Percentiles rank a stretch among this genome's conserved stretches.
phyloP scores from a whole-genome alignment of 2,329 filamentous ascomycete species.

The Aspergillus sp. region DNA sequence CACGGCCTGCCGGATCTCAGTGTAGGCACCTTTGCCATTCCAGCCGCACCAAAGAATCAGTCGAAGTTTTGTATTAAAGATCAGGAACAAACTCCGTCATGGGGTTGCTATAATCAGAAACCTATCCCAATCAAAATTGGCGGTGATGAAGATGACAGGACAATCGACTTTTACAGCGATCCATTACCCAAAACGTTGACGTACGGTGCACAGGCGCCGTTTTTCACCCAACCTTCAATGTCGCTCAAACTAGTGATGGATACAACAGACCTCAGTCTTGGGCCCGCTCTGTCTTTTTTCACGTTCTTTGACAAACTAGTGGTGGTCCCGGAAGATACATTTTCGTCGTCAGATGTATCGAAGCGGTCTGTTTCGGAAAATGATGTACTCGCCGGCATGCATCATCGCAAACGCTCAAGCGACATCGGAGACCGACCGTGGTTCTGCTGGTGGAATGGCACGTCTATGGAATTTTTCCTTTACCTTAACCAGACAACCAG shows the following conservation, averaged over 20 bases:
- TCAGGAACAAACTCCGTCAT: conserved; percentile 47
- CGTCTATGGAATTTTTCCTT: conserved; percentile 66
- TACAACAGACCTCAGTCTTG: conserved; percentile 54
- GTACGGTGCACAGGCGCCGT: conserved; percentile 64
- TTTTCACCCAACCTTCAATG: conserved; percentile 44
- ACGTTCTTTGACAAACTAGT: conserved; percentile 65
- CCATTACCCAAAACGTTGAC: conserved; percentile 44
- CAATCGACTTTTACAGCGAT: conserved; percentile 42
- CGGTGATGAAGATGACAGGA: conserved; percentile 24
- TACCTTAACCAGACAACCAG: conserved; percentile 57
- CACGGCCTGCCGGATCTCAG: conserved; percentile 47
- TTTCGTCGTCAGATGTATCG: conserved; percentile 28
- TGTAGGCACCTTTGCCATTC: conserved; percentile 51
- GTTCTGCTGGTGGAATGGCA: conserved; percentile 71
- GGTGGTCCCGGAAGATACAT: conserved; percentile 46
- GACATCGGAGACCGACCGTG: conserved; percentile 62
- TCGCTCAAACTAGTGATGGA: conserved; percentile 58
- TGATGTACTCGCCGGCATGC: conserved; percentile 24
- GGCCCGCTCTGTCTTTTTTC: conserved; percentile 65
- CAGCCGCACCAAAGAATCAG: conserved; percentile 47
- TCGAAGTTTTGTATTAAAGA: conserved; percentile 52
- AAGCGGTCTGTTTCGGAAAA: conserved; percentile 30
- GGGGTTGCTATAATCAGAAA: conserved; percentile 48
- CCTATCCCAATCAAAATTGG: conserved; percentile 35
- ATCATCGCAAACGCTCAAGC: conserved; percentile 42